Evolutionary conservation across 1,139 yeast species (phyloP).

Genomic region (Ashbya aceris): DNA sequence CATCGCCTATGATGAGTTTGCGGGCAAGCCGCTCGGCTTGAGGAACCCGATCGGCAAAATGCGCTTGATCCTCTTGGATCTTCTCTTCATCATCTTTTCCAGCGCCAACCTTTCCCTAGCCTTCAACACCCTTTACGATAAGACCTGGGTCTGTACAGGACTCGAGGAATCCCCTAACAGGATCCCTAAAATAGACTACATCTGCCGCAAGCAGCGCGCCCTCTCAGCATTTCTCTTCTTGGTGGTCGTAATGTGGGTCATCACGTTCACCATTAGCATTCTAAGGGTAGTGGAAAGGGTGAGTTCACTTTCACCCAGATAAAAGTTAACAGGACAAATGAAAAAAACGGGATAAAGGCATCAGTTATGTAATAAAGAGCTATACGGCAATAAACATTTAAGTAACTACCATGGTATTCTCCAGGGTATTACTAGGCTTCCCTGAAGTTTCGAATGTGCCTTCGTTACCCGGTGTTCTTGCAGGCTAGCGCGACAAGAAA

Average conservation of each 20-base stretch:
- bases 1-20: conserved; percentile 83
- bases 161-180: conserved; percentile 23
- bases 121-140: conserved; percentile 73
- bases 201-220: conserved; percentile 76
- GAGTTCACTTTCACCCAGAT: conserved; percentile 18
- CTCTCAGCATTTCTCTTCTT: conserved; percentile 71
- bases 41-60: conserved; percentile 77
- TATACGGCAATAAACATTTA: not conserved
- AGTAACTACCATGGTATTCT: not conserved
- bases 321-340: not conserved
- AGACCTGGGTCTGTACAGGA: conserved; percentile 66
- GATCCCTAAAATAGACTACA: conserved; percentile 30
- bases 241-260: conserved; percentile 71
- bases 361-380: not conserved
- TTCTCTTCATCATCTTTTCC: conserved; percentile 83
- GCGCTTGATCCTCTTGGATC: conserved; percentile 66
- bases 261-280: conserved; percentile 75
- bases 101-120: conserved; percentile 82
- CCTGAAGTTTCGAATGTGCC: not conserved
- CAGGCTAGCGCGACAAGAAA: not conserved
- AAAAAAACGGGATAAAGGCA: not conserved
- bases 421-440: not conserved
- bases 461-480: conserved; percentile 4
- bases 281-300: conserved; percentile 77
- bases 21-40: conserved; percentile 84